Evolutionary conservation across 352 stramenopile genomes (phyloP).

Genomic region (Thalassiosira livingstoniorum): DNA sequence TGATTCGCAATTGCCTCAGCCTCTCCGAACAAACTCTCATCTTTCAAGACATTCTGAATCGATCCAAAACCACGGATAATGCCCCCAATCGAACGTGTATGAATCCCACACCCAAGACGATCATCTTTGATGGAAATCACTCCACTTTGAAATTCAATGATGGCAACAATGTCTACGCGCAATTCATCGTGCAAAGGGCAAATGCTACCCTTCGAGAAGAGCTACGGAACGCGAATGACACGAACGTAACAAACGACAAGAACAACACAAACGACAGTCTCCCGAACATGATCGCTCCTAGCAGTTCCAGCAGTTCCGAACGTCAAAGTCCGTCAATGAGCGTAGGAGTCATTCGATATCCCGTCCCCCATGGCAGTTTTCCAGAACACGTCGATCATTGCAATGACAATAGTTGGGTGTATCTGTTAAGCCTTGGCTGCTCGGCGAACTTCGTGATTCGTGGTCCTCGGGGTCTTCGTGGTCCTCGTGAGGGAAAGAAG

Average conservation of each 20-base stretch:
- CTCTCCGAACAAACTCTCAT: not conserved
- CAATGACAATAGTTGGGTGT: conserved; percentile 12
- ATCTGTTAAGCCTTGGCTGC: conserved; percentile 10
- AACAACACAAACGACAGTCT: not conserved
- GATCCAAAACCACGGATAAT: not conserved
- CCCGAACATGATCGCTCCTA: too few relatives aligned
- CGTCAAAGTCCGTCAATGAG: too few relatives aligned
- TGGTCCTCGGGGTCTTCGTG: too few relatives aligned
- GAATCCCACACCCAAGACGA: conserved; percentile 6
- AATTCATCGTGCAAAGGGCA: not conserved
- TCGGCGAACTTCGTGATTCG: conserved; percentile 6
- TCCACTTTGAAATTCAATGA: too few relatives aligned
- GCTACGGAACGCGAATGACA: not conserved
- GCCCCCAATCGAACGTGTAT: not conserved
- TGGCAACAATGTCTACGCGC: not conserved
- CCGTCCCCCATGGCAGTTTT: conserved; percentile 1
- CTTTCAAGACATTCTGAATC: not conserved
- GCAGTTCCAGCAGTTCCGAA: too few relatives aligned
- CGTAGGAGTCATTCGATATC: conserved; percentile 9
- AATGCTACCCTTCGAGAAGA: not conserved
- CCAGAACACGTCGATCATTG: conserved; percentile 4
- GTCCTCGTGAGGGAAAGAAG: too few relatives aligned
- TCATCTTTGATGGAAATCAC: too few relatives aligned
- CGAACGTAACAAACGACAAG: not conserved
- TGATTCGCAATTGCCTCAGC: conserved; percentile 8